Conservation (phyloP, 768 basidiomycete species). For the Cystobasidium onofrii region DNA sequence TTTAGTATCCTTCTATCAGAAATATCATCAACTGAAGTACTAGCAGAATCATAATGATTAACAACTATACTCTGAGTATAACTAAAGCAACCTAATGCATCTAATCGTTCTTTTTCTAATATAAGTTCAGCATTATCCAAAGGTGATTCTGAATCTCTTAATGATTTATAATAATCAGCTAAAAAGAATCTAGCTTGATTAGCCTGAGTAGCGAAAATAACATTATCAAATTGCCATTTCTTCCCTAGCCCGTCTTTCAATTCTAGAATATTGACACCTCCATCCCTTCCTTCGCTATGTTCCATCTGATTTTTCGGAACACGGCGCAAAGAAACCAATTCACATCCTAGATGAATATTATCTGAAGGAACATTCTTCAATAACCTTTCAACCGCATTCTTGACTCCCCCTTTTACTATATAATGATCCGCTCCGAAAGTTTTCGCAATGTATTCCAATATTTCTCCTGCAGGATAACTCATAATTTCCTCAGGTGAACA, state of each 20-base stretch:
- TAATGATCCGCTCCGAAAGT: conserved; percentile 65
- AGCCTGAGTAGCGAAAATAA: conserved; percentile 69
- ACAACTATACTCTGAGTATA: conserved; percentile 53
- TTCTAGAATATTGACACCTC: background rate
- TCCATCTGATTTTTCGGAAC: conserved; percentile 47
- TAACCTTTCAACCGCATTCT: conserved; percentile 56
- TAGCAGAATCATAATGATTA: conserved; percentile 58
- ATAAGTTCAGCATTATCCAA: conserved; percentile 31
- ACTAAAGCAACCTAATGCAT: conserved; percentile 53
- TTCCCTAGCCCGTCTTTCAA: background rate
- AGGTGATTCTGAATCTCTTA: conserved; percentile 23
- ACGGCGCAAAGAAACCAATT: conserved; percentile 47
- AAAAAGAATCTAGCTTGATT: conserved; percentile 57
- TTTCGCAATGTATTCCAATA: conserved; percentile 61
- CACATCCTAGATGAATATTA: conserved; percentile 55
- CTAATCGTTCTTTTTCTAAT: conserved; percentile 44
- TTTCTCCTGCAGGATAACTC: background rate
- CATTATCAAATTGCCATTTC: conserved; percentile 52
- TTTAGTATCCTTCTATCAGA: conserved; percentile 62
- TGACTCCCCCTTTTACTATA: conserved; percentile 56
- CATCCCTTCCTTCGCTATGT: background rate
- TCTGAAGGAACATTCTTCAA: conserved; percentile 46
- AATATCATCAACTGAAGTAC: conserved; percentile 53
- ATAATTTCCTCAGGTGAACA: conserved; percentile 55
- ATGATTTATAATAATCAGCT: conserved; percentile 39